Conservation (phyloP, 257 asterid genomes). For the Petunia secreta region DNA sequence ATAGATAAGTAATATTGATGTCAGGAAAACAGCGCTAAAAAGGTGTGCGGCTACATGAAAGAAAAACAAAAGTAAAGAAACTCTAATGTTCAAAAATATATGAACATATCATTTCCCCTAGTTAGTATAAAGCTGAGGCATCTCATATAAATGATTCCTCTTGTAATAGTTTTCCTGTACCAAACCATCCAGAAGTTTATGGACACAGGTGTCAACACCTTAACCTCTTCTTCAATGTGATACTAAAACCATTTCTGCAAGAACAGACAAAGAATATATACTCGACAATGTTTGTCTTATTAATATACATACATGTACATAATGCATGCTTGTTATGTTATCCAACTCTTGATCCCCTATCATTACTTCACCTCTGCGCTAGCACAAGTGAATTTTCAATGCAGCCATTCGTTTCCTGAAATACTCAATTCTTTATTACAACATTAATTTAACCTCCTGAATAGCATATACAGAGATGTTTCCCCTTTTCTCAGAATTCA, state of each 20-base stretch:
- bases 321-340: not conserved
- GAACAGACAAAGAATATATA: not conserved
- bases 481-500: not conserved
- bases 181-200: not conserved
- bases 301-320: not conserved
- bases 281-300: not conserved
- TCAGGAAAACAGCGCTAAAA: no score
- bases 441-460: not conserved
- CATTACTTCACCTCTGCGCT: not conserved
- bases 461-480: not conserved
- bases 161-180: conserved; percentile 6
- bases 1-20: no score
- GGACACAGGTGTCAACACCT: not conserved
- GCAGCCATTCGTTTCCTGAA: not conserved
- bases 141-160: not conserved
- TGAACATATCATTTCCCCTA: not conserved
- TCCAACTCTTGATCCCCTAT: conserved; percentile 14
- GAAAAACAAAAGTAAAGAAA: not conserved
- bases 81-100: not conserved
- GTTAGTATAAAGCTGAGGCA: not conserved
- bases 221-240: not conserved
- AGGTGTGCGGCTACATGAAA: no score
- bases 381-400: not conserved
- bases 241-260: not conserved
- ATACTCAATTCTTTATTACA: not conserved